Percentiles rank a stretch among this genome's conserved stretches.
phyloP scores from a whole-genome alignment of 148 eudicot species.

The Vaccinium myrtillus region DNA sequence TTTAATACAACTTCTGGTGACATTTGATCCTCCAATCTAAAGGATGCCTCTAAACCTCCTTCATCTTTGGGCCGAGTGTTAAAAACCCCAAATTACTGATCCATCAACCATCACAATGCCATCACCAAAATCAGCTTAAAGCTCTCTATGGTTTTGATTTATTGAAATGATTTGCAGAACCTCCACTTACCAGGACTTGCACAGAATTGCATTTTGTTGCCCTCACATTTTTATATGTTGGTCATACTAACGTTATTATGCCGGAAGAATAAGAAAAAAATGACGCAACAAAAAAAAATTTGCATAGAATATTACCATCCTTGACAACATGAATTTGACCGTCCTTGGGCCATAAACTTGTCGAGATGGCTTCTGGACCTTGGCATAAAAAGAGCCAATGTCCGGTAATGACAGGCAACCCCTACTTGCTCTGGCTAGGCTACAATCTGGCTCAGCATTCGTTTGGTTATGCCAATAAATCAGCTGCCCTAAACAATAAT shows the following conservation, averaged over 20 bases:
- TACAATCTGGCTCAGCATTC: conserved; percentile 75
- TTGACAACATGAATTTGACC: conserved; percentile 66
- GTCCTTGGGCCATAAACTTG: conserved; percentile 82
- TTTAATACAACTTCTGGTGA: background rate
- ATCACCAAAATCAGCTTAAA: background rate
- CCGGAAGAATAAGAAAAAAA: background rate
- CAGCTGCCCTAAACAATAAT: conserved; percentile 92
- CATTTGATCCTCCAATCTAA: background rate
- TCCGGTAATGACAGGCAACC: conserved; percentile 94
- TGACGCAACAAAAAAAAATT: background rate
- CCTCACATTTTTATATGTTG: background rate
- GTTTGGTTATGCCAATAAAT: conserved; percentile 86
- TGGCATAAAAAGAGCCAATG: conserved; percentile 81
- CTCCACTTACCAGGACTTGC: background rate
- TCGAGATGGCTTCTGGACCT: conserved; percentile 68
- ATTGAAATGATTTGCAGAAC: background rate
- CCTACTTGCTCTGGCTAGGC: conserved; percentile 62
- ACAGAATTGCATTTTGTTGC: background rate
- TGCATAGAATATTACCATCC: conserved; percentile 60
- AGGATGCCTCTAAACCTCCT: background rate
- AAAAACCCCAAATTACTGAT: background rate
- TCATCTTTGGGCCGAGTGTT: background rate
- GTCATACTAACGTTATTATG: background rate
- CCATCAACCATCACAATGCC: background rate
- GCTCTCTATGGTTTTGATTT: background rate